Percentiles rank a stretch among this genome's conserved stretches.
Evolutionary conservation across 305 asterid species (phyloP).

Genomic region (Fraxinus greggii): DNA sequence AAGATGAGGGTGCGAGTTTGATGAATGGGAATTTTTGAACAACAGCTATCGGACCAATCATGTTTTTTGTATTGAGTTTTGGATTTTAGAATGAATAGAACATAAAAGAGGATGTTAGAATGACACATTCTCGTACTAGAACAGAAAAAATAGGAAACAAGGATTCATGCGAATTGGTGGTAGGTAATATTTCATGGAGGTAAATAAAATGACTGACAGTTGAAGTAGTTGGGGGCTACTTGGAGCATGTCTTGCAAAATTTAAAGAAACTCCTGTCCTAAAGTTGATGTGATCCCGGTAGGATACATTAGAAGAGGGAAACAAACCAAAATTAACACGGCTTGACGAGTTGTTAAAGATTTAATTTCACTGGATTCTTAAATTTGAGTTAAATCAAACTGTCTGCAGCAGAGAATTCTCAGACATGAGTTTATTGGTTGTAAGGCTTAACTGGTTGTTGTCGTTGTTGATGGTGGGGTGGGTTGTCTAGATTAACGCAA

Average conservation of each 20-base stretch:
- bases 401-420: not conserved
- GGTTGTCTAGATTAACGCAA: not conserved
- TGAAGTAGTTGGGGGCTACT: not conserved
- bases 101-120: not conserved
- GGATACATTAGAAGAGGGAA: not conserved
- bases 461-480: not conserved
- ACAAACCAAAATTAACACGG: not conserved
- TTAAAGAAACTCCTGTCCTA: not conserved
- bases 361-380: not conserved
- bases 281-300: not conserved
- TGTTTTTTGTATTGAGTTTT: not conserved
- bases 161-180: not conserved
- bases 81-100: not conserved
- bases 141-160: not conserved
- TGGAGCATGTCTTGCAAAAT: not conserved
- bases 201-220: not conserved
- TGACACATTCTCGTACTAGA: not conserved
- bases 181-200: not conserved
- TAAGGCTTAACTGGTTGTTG: not conserved
- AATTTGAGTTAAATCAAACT: not conserved
- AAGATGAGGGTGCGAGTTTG: not conserved
- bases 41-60: not conserved
- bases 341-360: not conserved
- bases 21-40: not conserved
- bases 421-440: not conserved